These are phyloP conservation scores for Flaveria bidentis DNA, from an alignment of 129 eudicot species.

Conservation along the genomic window DNA sequence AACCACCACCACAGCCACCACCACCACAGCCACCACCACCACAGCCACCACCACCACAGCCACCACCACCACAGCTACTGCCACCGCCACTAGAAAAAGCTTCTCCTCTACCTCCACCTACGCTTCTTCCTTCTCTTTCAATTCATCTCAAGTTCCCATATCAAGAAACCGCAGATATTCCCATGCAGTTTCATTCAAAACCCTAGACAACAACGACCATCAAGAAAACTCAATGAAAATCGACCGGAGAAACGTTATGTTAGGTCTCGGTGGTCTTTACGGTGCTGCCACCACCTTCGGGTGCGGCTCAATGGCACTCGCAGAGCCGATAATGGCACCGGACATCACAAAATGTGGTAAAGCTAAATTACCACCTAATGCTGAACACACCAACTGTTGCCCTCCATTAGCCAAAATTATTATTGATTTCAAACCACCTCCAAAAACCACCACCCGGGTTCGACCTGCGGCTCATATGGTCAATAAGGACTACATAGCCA, in stretches of 20 bases:
- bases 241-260: constrained; percentile 56
- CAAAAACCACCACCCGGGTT: constrained; percentile 28
- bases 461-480: constrained; percentile 59
- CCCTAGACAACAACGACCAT: constrained; percentile 29
- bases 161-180: constrained; percentile 21
- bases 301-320: constrained; percentile 38
- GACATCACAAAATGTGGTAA: constrained; percentile 59
- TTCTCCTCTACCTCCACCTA: constrained; percentile 35
- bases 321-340: constrained; percentile 58
- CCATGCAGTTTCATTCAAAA: constrained; percentile 50
- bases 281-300: constrained; percentile 47
- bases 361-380: constrained; percentile 51
- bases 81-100: constrained; percentile 8
- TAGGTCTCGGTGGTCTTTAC: constrained; percentile 65
- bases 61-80: too few species aligned
- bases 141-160: constrained; percentile 38
- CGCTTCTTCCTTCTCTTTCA: constrained; percentile 33
- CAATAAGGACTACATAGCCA: constrained; percentile 39
- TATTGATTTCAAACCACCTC: constrained; percentile 40
- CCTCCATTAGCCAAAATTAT: constrained; percentile 47
- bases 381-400: constrained; percentile 46
- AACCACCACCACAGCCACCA: neutral
- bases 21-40: constrained; percentile 29
- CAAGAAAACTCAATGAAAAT: constrained; percentile 31
- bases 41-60: constrained; percentile 6